phyloP scores from a whole-genome alignment of 768 basidiomycete genomes.

The Mycena belliarum region DNA sequence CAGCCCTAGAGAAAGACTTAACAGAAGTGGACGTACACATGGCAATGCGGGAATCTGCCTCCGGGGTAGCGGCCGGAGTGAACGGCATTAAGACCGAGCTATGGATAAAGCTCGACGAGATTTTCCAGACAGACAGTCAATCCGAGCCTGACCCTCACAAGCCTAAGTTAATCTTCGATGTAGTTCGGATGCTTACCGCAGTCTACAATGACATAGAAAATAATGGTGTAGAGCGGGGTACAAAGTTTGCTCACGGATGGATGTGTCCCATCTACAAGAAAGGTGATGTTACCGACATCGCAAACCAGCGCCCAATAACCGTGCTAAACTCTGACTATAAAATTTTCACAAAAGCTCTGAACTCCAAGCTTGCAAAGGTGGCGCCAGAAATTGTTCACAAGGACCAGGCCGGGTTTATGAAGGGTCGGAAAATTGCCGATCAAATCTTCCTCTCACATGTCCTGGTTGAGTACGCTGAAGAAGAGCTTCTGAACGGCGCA shows the following conservation, averaged over 20 bases:
- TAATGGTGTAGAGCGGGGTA: not conserved
- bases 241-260: not conserved
- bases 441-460: too few species aligned
- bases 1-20: not conserved
- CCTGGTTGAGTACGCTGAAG: too few species aligned
- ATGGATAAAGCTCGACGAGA: conserved; percentile 8
- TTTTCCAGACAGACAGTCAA: not conserved
- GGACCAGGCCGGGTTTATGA: too few species aligned
- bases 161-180: not conserved
- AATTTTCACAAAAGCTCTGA: too few species aligned
- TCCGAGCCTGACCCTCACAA: not conserved
- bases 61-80: not conserved
- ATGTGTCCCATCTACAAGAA: not conserved
- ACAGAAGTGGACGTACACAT: not conserved
- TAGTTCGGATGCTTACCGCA: not conserved
- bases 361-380: too few species aligned
- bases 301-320: too few species aligned
- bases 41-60: not conserved
- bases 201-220: conserved; percentile 20
- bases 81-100: conserved; percentile 1
- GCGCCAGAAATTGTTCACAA: too few species aligned
- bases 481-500: too few species aligned
- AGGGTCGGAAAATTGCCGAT: too few species aligned
- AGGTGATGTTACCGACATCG: too few species aligned
- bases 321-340: too few species aligned